These are phyloP conservation scores for Trichocomaceae sp. DNA, from an alignment of 2,329 filamentous ascomycete genomes.

Conservation along the genomic window DNA sequence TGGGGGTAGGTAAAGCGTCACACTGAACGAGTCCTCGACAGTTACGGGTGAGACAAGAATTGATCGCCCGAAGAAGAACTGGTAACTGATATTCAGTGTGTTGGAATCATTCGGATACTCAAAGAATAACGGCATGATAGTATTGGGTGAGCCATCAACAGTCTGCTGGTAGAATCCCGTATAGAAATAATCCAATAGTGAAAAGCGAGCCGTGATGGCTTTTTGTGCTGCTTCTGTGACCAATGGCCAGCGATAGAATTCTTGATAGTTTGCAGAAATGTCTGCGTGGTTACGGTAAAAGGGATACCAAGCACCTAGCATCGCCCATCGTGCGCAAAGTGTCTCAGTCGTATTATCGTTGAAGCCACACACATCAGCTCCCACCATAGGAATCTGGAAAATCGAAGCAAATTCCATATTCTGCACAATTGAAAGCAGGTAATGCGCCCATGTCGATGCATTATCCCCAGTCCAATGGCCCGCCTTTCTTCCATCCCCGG, in stretches of 20 bases:
- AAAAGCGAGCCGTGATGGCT: slow-evolving; percentile 66
- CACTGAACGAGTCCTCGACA: slow-evolving; percentile 46
- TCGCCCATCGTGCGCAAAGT: slow-evolving; percentile 68
- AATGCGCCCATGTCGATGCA: slow-evolving; percentile 51
- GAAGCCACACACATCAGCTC: slow-evolving; percentile 73
- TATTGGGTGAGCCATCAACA: slow-evolving; percentile 53
- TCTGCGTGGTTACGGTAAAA: slow-evolving; percentile 72
- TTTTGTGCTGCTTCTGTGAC: slow-evolving; percentile 60
- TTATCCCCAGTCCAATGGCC: slow-evolving; percentile 59
- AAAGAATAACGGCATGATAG: slow-evolving; percentile 66
- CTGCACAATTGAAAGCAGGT: slow-evolving; percentile 52
- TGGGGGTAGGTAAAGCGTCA: slow-evolving; percentile 53
- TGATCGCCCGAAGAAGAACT: slow-evolving; percentile 56
- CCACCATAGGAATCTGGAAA: slow-evolving; percentile 63
- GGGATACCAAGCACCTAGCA: slow-evolving; percentile 64
- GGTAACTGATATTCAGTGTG: slow-evolving; percentile 47
- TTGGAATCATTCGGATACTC: slow-evolving; percentile 55
- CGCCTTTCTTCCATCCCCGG: slow-evolving; percentile 58
- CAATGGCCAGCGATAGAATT: slow-evolving; percentile 64
- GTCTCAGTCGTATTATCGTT: slow-evolving; percentile 59
- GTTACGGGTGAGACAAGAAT: slow-evolving; percentile 54
- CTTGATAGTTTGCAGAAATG: slow-evolving; percentile 50
- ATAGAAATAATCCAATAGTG: slow-evolving; percentile 73
- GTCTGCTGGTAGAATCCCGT: slow-evolving; percentile 60
- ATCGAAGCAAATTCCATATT: slow-evolving; percentile 58